Evolutionary conservation across 1,284 basidiomycete genomes (phyloP).

Genomic region (Cutaneotrichosporon mucoides): DNA sequence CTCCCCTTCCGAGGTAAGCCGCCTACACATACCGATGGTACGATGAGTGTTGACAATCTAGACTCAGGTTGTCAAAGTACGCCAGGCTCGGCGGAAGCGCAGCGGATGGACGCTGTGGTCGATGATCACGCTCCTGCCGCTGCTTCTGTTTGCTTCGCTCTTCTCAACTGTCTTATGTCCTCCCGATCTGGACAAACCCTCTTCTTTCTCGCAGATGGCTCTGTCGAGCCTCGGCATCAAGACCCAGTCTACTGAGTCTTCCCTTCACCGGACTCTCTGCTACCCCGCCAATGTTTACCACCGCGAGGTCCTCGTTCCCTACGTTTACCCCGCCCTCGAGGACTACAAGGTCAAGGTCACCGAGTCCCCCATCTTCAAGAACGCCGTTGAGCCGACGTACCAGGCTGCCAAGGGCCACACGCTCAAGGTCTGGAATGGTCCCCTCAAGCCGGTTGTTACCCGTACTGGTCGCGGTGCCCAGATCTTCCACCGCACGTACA

Average conservation of each 20-base stretch:
- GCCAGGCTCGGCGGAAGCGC: neutral
- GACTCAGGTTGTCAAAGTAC: neutral
- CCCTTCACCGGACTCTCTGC: constrained; percentile 37
- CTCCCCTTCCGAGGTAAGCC: no score
- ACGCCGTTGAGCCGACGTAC: constrained; percentile 30
- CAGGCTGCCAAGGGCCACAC: constrained; percentile 7
- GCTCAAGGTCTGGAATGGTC: constrained; percentile 29
- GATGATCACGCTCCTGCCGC: constrained; percentile 35
- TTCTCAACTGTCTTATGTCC: constrained; percentile 45
- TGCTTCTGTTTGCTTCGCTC: constrained; percentile 38
- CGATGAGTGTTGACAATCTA: neutral
- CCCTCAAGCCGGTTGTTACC: constrained; percentile 37
- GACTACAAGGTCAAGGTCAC: constrained; percentile 23
- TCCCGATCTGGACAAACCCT: constrained; percentile 22
- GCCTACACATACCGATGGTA: no score
- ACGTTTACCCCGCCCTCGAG: constrained; percentile 33
- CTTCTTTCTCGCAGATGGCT: constrained; percentile 29
- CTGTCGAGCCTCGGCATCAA: constrained; percentile 33
- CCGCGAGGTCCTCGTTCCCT: constrained; percentile 33
- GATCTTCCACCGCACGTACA: constrained; percentile 37
- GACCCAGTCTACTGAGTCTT: constrained; percentile 11
- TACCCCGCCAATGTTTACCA: constrained; percentile 45
- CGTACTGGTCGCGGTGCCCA: constrained; percentile 26
- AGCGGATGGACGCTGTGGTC: neutral
- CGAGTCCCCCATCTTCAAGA: constrained; percentile 27